These are phyloP conservation scores for Botryococcus braunii DNA, from an alignment of 163 green algal genomes.

Conservation along the genomic window DNA sequence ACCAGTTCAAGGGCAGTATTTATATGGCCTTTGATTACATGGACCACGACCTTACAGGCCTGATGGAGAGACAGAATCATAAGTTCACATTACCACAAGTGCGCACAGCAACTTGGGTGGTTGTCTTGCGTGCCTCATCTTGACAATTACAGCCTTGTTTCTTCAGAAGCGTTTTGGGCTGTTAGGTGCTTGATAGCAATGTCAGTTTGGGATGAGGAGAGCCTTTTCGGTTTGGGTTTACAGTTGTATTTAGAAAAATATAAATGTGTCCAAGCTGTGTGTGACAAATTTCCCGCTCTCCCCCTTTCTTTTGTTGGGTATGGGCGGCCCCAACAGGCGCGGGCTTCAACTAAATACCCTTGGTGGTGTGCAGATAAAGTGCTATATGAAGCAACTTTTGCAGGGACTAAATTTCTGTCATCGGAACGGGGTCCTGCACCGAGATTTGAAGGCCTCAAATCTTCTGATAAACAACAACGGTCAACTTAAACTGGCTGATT, in stretches of 20 bases:
- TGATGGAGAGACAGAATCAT: slow-evolving; percentile 67
- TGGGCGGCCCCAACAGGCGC: too few species aligned
- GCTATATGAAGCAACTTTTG: slow-evolving; percentile 82
- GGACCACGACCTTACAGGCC: slow-evolving; percentile 89
- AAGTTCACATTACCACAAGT: slow-evolving; percentile 5
- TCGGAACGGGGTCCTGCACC: slow-evolving; percentile 84
- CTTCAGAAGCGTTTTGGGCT: not conserved
- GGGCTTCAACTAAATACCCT: too few species aligned
- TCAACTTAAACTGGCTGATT: slow-evolving; percentile 95
- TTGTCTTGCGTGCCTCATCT: slow-evolving; percentile 1
- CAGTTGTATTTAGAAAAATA: not conserved
- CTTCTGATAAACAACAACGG: slow-evolving; percentile 94
- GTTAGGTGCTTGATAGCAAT: not conserved
- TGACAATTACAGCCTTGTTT: not conserved
- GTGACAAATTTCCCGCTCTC: too few species aligned
- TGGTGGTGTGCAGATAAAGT: slow-evolving; percentile 79
- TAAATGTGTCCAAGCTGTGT: not conserved
- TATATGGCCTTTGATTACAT: slow-evolving; percentile 99
- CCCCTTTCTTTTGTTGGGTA: too few species aligned
- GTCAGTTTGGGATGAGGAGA: not conserved
- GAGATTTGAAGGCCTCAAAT: slow-evolving; percentile 96
- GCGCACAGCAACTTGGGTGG: not conserved
- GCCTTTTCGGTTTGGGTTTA: not conserved
- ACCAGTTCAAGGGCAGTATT: slow-evolving; percentile 50
- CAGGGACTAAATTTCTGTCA: slow-evolving; percentile 81